Evolutionary conservation across 495 filamentous ascomycete genomes (phyloP).

Genomic region (Aspergillus panamensis): DNA sequence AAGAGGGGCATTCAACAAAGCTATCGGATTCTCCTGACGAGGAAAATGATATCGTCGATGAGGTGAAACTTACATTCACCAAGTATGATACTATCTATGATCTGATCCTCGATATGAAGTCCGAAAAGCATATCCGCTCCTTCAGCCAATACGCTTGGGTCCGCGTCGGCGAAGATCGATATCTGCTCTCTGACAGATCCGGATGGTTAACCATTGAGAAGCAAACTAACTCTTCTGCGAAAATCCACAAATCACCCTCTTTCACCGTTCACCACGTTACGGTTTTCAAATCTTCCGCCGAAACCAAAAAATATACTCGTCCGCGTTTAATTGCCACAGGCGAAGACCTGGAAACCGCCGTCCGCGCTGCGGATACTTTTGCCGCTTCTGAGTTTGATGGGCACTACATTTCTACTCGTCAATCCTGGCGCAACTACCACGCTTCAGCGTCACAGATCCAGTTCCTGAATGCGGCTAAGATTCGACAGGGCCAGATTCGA

Average conservation of each 20-base stretch:
- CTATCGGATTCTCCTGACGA: neutral
- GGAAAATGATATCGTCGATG: constrained; percentile 7
- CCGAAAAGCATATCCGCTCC: constrained; percentile 71
- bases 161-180: constrained; percentile 58
- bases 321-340: constrained; percentile 63
- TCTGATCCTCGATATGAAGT: constrained; percentile 75
- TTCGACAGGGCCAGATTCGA: constrained; percentile 52
- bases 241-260: neutral
- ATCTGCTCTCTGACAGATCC: constrained; percentile 54
- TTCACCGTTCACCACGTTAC: constrained; percentile 36
- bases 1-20: constrained; percentile 2
- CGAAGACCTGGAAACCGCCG: constrained; percentile 61
- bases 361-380: constrained; percentile 80
- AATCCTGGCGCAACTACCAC: constrained; percentile 63
- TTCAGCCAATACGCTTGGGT: constrained; percentile 81
- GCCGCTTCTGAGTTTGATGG: constrained; percentile 60
- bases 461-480: constrained; percentile 66
- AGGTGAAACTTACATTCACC: constrained; percentile 57
- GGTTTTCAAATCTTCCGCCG: constrained; percentile 26
- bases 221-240: constrained; percentile 1
- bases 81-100: constrained; percentile 89
- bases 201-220: constrained; percentile 61
- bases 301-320: constrained; percentile 46
- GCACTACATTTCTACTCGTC: constrained; percentile 52
- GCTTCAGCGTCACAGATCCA: constrained; percentile 67